These are phyloP conservation scores for Nemania sp. DNA, from an alignment of 2,329 filamentous ascomycete species.

Conservation along the genomic window DNA sequence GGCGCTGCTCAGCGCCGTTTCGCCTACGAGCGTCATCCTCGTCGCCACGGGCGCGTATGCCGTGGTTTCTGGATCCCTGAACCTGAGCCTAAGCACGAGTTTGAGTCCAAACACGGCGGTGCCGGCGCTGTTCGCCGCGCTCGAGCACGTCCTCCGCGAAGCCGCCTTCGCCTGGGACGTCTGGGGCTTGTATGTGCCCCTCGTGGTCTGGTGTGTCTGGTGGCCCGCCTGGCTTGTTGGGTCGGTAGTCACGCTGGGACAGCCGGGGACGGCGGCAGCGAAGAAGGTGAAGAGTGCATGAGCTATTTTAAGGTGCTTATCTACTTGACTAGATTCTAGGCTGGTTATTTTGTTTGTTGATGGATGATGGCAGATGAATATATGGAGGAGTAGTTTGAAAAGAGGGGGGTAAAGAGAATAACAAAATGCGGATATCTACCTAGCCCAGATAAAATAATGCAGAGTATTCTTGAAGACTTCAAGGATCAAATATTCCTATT, in stretches of 20 bases:
- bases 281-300: slow-evolving; percentile 25
- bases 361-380: no score
- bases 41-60: slow-evolving; percentile 50
- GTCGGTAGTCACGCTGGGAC: slow-evolving; percentile 56
- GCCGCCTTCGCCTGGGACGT: slow-evolving; percentile 88
- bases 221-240: slow-evolving; percentile 87
- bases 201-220: slow-evolving; percentile 94
- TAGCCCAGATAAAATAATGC: no score
- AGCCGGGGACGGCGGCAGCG: slow-evolving; percentile 14
- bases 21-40: slow-evolving; percentile 62
- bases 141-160: slow-evolving; percentile 66
- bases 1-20: slow-evolving; percentile 60
- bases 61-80: no score
- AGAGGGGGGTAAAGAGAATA: no score
- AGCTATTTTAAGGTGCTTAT: no score
- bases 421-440: no score
- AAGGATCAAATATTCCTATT: no score
- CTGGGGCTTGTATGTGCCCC: slow-evolving; percentile 84
- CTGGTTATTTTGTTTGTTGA: no score
- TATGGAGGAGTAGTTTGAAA: no score
- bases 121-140: slow-evolving; percentile 8
- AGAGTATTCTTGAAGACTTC: no score
- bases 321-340: no score
- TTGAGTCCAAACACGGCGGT: neutral
- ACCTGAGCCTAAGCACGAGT: no score